phyloP scores from a whole-genome alignment of 495 filamentous ascomycete species.

The Hypoxylon perforatum region DNA sequence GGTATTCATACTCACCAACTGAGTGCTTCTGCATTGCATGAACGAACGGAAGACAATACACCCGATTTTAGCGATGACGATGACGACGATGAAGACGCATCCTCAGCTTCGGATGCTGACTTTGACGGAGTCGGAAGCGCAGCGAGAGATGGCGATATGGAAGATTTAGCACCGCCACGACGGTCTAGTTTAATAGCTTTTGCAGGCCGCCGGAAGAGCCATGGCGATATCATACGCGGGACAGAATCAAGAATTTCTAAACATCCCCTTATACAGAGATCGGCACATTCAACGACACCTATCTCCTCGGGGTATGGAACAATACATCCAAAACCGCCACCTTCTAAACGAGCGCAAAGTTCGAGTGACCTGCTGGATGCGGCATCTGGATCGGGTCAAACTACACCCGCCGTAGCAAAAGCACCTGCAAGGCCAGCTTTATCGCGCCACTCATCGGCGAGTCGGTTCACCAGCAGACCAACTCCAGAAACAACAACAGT shows the following conservation, averaged over 20 bases:
- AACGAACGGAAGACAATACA: slow-evolving; percentile 55
- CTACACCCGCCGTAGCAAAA: slow-evolving; percentile 28
- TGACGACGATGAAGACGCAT: slow-evolving; percentile 55
- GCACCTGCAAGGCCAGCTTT: slow-evolving; percentile 55
- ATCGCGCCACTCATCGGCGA: slow-evolving; percentile 62
- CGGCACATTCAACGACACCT: background rate
- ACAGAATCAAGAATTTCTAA: slow-evolving; percentile 1
- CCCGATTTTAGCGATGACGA: slow-evolving; percentile 61
- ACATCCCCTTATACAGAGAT: background rate
- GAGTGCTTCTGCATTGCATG: slow-evolving; percentile 70
- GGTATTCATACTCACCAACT: slow-evolving; percentile 83
- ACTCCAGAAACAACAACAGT: slow-evolving; percentile 79
- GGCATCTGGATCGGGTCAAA: slow-evolving; percentile 16
- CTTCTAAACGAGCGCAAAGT: slow-evolving; percentile 8
- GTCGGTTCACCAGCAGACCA: slow-evolving; percentile 77
- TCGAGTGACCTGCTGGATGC: slow-evolving; percentile 5
- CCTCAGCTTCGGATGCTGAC: slow-evolving; percentile 36
- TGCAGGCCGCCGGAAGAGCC: slow-evolving; percentile 48
- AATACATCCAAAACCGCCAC: slow-evolving; percentile 5
- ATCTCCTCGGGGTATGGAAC: slow-evolving; percentile 36
- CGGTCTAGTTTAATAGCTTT: slow-evolving; percentile 42
- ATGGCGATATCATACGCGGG: slow-evolving; percentile 45
- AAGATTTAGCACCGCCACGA: slow-evolving; percentile 22
- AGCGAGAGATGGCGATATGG: slow-evolving; percentile 40
- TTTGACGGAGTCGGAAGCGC: slow-evolving; percentile 46